Conservation (phyloP, 306 rosid genomes). For the Crotalaria pallida region DNA sequence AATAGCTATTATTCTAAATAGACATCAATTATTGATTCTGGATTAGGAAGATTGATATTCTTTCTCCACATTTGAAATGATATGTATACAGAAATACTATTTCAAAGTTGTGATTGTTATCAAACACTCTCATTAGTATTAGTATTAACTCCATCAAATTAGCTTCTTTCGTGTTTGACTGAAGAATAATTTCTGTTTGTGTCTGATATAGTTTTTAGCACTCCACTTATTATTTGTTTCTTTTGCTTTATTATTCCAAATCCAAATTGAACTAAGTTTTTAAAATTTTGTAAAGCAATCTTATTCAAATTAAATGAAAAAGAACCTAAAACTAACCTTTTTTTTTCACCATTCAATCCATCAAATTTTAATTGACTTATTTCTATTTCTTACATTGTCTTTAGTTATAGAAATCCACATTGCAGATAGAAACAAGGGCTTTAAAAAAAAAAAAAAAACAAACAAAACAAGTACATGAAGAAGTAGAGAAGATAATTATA, state of each 20-base stretch:
- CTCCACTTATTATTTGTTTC: too few species aligned
- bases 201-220: too few species aligned
- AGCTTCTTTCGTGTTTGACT: too few species aligned
- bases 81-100: not conserved
- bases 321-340: not conserved
- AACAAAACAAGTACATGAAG: too few species aligned
- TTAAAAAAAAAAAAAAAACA: too few species aligned
- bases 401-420: slow-evolving; percentile 10
- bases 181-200: too few species aligned
- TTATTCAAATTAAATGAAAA: not conserved
- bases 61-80: not conserved
- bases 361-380: not conserved
- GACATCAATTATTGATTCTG: slow-evolving; percentile 4
- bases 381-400: not conserved
- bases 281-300: not conserved
- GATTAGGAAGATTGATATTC: slow-evolving; percentile 11
- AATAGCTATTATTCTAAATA: slow-evolving; percentile 11
- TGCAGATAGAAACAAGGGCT: slow-evolving; percentile 7
- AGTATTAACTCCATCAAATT: too few species aligned
- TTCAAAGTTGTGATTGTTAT: not conserved
- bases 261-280: not conserved
- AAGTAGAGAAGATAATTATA: slow-evolving; percentile 27
- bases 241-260: not conserved
- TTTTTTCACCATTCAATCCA: not conserved
- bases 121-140: not conserved